Evolutionary conservation across 1,139 yeast species (phyloP), one percentile per base, ranked within the genome.

Genomic region (Citeromyces hawaiiensis): DNA sequence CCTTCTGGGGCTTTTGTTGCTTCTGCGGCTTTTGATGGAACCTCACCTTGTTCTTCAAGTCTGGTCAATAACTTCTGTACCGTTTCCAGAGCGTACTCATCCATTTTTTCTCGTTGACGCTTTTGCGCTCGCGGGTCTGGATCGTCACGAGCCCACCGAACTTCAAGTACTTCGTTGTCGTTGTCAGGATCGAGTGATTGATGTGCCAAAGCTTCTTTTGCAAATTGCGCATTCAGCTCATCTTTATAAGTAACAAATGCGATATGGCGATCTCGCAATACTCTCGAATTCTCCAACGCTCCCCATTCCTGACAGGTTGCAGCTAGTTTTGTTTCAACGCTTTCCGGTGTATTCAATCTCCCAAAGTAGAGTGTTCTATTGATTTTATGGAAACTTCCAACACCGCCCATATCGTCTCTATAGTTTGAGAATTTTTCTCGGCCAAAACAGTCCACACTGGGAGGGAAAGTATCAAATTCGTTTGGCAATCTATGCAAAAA

Each of bases 371-470:
- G 55, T 0, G 96, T 86, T 42, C 79, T 61, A 54, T 87, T 88
- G 19, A 66, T 66, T 32, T 68, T 62, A 47, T 72, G 68, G 52
- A 88, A 78, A n/a, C 88, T 77, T 0, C 97, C 98, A 2, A 86
- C 82, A 17, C 97, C 98, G 36, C 83, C 79, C 96, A 87, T 86
- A 57, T 91, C 98, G 48, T 88, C 96, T 47, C 87, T 65, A 53
- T 85, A 85, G 36, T 76, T 83, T 1, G 83, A 68, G 45, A 83
- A 82, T 55, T 82, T 85, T 53, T 85, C 95, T 43, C 98, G 64
- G 0, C 97, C 97, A 64, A 91, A 91, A 51, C 97, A 88, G 58
- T 91, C 98, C 34, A 77, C 73, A 1, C 86, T 78, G 1, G 60
- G 55, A 18, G 49, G 48, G 25, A 19, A 34, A 19, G 55, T 46